Base-by-base conservation (phyloP, 495 filamentous ascomycete genomes). In the Aspergillus baeticus region DNA sequence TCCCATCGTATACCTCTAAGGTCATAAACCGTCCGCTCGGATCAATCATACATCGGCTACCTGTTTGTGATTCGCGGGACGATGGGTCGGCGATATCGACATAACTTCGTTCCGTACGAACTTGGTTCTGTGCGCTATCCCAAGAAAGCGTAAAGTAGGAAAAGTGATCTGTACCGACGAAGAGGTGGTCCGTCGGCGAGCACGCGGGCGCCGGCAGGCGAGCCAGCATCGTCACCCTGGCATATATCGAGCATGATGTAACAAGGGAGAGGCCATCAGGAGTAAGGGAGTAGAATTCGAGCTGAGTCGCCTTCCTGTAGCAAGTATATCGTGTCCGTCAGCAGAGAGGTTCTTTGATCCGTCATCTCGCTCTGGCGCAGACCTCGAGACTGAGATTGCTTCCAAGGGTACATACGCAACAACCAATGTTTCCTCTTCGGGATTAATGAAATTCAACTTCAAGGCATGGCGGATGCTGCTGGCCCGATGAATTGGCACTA, bases 401-500 rank as follows among this genome's bases (percentile, higher is more conserved):
- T 21, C 18, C 18, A 8, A 38, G 29, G 35, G 34, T 59, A 67
- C 89, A 71, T 82, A 97, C 93, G 91, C 92, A 58, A 96, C 77
- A 42, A 97, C 86, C 62, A 98, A 76, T 59, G 86, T 90, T 57
- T 93, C 86, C 54, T 93, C 85, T 36, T 89, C 84, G 3, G 83
- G 68, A 54, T 79, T 77, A 17, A 96, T 75, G 56, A 98, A 84
- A 54, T 85, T 82, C 42, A 92, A 77, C 63, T 87, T 91, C 55
- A 98, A 68, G 10, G 92, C 92, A 81, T 96, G 87, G 36, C 91
- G 85, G 54, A 97, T 85, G 69, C 90, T 95, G 67, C 87, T 96
- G 22, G 94, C 88, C 60, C 87, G 78, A 71, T 98, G 94, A 52
- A 99, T 96, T 5, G 94, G 92, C 58, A 90, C 91, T 56, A 99